Evolutionary conservation across 2,329 filamentous ascomycete species (phyloP), one percentile per base, ranked within the genome.

Genomic region (Parastagonospora avenae): DNA sequence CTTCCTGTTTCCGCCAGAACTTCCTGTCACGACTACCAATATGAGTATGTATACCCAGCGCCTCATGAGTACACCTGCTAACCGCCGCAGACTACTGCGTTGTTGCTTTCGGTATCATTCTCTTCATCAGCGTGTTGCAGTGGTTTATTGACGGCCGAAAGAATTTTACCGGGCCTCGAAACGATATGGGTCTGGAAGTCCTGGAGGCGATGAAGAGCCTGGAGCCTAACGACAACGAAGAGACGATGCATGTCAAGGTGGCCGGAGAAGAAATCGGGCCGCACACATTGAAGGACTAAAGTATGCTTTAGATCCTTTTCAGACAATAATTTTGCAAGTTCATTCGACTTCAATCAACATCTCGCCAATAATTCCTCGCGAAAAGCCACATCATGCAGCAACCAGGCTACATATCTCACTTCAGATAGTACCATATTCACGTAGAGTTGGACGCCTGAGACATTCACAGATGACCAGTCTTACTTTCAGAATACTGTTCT

Each of bases 1-100:
- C 0, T 91, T 91, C 73, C 79, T 91, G 15, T 90, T 91, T 72
- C 89, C 89, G 2, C 88, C 89, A 0, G 80, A 80, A 7, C 65
- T 86, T 4, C 87, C 86, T 0, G 85, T 87, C 2, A 85, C 84
- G 0, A 78, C 80, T 0, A 83, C 75, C 59, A 90, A 83, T 74
- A 91, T 91, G 88, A 92, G 82, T 81, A 75, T 63, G 78, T 74
- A 30, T 11, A 8, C 16, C 2, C 12, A 30, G 4, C 9, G 4
- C n/a, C 28, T 4, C 24, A n/a, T 29, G 31, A 8, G 16, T 15
- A 11, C 10, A 29, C 6, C 9, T 42, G 42, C 61, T 71, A 47
- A 71, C 30, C 35, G 1, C 2, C 9, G 1, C 35, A 72, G 73
- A 79, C 54, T 83, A 83, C 48, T 83, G 80, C 59, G 76, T 82